phyloP scores from a whole-genome alignment of 768 basidiomycete species.

The Sarcodon sp. region DNA sequence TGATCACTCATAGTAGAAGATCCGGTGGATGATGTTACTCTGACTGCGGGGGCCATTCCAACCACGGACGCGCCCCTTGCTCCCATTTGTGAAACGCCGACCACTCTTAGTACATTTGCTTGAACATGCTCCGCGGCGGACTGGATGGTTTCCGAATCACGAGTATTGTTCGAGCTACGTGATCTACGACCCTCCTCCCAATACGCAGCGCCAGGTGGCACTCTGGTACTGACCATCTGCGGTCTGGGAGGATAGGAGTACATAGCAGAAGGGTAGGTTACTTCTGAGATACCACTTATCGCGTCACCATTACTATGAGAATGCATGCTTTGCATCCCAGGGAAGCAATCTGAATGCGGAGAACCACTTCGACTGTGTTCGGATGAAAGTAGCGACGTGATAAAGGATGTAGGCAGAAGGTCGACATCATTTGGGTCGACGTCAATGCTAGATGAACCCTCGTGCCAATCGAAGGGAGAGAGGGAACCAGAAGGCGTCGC shows the following conservation, averaged over 20 bases:
- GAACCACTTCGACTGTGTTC: constrained; percentile 15
- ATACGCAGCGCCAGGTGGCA: background rate
- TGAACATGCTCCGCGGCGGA: too few species aligned
- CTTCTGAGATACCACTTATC: background rate
- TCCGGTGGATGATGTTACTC: too few species aligned
- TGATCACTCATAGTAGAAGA: too few species aligned
- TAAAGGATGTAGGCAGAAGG: constrained; percentile 47
- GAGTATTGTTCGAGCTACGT: background rate
- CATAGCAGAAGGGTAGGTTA: background rate
- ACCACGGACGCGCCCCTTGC: too few species aligned
- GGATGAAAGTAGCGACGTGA: constrained; percentile 30
- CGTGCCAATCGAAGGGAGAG: constrained; percentile 34
- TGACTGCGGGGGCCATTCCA: too few species aligned
- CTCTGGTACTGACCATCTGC: background rate
- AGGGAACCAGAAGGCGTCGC: constrained; percentile 2
- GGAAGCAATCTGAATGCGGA: constrained; percentile 9
- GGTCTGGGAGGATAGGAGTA: background rate
- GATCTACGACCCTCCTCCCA: background rate
- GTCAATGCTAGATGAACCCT: constrained; percentile 44
- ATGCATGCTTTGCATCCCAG: too few species aligned
- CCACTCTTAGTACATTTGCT: too few species aligned
- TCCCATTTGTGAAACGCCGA: too few species aligned
- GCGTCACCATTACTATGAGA: constrained; percentile 5
- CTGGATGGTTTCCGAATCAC: background rate
- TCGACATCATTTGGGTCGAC: constrained; percentile 44